These are phyloP conservation scores for Abrus precatorius DNA, from an alignment of 306 rosid species.

Conservation along the genomic window DNA sequence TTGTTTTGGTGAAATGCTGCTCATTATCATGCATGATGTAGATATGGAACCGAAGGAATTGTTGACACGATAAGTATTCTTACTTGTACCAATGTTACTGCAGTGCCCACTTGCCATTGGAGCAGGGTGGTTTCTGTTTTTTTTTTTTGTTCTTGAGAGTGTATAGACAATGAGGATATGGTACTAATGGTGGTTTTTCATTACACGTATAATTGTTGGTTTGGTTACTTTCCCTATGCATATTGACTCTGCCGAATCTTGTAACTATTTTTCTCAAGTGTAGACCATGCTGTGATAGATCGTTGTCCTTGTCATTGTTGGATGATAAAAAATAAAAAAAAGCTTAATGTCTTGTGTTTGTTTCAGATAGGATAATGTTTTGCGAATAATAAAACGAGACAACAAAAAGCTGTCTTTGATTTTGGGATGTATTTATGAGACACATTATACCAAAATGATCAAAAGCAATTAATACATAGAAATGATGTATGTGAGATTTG, in stretches of 20 bases:
- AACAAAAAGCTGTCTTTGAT: too few species aligned
- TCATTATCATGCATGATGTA: slow-evolving; percentile 36
- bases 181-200: slow-evolving; percentile 25
- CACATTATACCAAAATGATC: too few species aligned
- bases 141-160: slow-evolving; percentile 38
- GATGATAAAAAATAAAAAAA: not conserved
- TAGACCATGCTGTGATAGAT: slow-evolving; percentile 34
- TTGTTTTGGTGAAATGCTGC: slow-evolving; percentile 47
- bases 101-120: slow-evolving; percentile 33
- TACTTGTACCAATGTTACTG: slow-evolving; percentile 37
- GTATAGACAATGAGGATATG: slow-evolving; percentile 51
- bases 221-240: slow-evolving; percentile 28
- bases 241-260: slow-evolving; percentile 13
- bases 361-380: not conserved
- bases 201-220: slow-evolving; percentile 46
- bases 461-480: too few species aligned
- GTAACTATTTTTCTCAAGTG: slow-evolving; percentile 35
- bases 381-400: too few species aligned
- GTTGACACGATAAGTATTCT: slow-evolving; percentile 35
- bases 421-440: too few species aligned
- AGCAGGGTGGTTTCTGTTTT: slow-evolving; percentile 36
- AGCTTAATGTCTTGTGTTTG: slow-evolving; percentile 1
- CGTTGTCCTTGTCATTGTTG: slow-evolving; percentile 29
- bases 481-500: too few species aligned
- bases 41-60: slow-evolving; percentile 43